phyloP scores from a whole-genome alignment of 352 stramenopile genomes.

The Phytopythium litorale region DNA sequence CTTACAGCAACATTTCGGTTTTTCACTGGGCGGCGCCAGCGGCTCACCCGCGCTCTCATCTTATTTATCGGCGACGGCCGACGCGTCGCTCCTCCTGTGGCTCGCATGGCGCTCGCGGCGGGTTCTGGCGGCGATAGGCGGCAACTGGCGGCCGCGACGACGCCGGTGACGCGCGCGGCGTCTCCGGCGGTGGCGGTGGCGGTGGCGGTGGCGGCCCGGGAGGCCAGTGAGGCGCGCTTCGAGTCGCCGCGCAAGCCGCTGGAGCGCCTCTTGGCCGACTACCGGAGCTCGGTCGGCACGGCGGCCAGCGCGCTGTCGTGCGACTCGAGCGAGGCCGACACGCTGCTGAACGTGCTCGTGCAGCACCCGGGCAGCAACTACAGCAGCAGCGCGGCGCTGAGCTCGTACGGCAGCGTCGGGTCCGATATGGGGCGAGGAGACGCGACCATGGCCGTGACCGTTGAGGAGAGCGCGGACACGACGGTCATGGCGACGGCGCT shows the following conservation, averaged over 20 bases:
- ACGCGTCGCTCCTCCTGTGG: too few species aligned
- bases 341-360: not conserved
- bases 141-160: not conserved
- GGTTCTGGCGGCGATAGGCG: not conserved
- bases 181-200: not conserved
- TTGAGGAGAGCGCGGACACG: not conserved
- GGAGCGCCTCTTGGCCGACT: not conserved
- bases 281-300: not conserved
- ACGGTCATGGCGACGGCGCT: not conserved
- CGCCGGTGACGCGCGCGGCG: not conserved
- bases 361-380: conserved; percentile 37
- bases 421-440: not conserved
- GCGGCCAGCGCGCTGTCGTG: conserved; percentile 2
- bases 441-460: not conserved
- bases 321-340: conserved; percentile 2
- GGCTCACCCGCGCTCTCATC: not conserved
- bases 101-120: not conserved
- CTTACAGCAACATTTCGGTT: not conserved
- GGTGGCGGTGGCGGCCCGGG: not conserved
- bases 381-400: conserved; percentile 75
- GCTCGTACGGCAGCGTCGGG: conserved; percentile 42
- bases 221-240: not conserved
- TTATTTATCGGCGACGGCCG: not conserved
- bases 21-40: not conserved
- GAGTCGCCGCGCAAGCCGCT: conserved; percentile 1